Conservation (phyloP, 192 early-diverging fungal genomes). For the Linderina pennispora region DNA sequence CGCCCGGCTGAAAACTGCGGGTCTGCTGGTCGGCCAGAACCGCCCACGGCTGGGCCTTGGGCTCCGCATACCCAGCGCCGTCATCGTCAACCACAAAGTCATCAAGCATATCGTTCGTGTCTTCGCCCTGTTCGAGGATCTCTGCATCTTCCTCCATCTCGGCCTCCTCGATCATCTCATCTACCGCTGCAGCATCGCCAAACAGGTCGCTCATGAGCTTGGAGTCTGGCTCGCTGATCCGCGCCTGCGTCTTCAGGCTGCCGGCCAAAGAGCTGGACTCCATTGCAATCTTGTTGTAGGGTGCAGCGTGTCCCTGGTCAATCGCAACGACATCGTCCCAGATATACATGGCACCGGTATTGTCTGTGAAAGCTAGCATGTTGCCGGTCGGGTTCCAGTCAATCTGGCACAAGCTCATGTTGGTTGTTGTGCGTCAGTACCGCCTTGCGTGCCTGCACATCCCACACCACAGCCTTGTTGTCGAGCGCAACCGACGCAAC, state of each 20-base stretch:
- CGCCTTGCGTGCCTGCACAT: slow-evolving; percentile 46
- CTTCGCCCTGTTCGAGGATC: slow-evolving; percentile 19
- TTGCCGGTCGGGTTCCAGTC: slow-evolving; percentile 66
- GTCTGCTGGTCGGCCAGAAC: slow-evolving; percentile 8
- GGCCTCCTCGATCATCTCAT: slow-evolving; percentile 3
- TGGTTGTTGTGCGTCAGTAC: slow-evolving; percentile 34
- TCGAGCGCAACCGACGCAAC: slow-evolving; percentile 50
- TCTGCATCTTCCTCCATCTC: slow-evolving; percentile 13
- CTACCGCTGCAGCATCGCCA: slow-evolving; percentile 11
- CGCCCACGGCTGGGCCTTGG: slow-evolving; percentile 30
- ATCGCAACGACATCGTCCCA: slow-evolving; percentile 53
- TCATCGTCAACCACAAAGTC: slow-evolving; percentile 92
- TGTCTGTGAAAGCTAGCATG: slow-evolving; percentile 55
- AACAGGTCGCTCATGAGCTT: slow-evolving; percentile 49
- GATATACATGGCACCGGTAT: slow-evolving; percentile 47
- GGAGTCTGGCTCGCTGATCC: slow-evolving; percentile 8
- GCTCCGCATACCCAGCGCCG: slow-evolving; percentile 58
- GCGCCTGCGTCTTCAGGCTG: neutral
- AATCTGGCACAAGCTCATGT: slow-evolving; percentile 47
- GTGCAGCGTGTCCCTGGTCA: slow-evolving; percentile 36
- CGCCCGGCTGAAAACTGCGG: slow-evolving; percentile 75
- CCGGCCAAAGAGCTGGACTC: neutral
- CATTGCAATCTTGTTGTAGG: slow-evolving; percentile 5
- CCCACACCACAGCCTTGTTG: slow-evolving; percentile 58
- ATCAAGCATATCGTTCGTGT: slow-evolving; percentile 55